These are phyloP conservation scores for Sphaerulina populicola DNA, from an alignment of 2,329 filamentous ascomycete species.

Conservation along the genomic window DNA sequence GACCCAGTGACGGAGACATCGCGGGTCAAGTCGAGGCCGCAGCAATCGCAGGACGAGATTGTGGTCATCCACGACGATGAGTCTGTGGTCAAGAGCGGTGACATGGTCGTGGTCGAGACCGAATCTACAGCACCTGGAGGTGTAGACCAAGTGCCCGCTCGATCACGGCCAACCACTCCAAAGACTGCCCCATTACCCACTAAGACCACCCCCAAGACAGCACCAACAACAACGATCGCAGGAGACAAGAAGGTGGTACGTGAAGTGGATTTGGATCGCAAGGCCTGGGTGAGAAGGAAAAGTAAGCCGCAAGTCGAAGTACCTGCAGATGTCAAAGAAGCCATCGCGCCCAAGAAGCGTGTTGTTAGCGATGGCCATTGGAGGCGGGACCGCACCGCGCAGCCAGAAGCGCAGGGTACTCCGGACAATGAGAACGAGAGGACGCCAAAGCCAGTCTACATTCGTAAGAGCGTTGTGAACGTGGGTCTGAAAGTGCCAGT, in stretches of 20 bases:
- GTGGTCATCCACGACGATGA: conserved; percentile 20
- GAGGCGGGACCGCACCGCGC: conserved; percentile 34
- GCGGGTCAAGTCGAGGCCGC: neutral
- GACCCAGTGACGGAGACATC: neutral
- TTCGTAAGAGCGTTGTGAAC: conserved; percentile 27
- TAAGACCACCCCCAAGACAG: conserved; percentile 6
- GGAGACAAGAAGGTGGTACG: conserved; percentile 19
- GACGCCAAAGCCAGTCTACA: conserved; percentile 26
- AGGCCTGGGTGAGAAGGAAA: conserved; percentile 33
- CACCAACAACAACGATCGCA: conserved; percentile 1
- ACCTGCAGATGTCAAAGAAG: conserved; percentile 41
- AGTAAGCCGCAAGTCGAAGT: conserved; percentile 34
- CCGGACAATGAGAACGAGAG: conserved; percentile 21
- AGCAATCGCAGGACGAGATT: conserved; percentile 25
- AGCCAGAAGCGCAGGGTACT: conserved; percentile 18
- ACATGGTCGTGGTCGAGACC: conserved; percentile 21
- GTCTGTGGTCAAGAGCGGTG: conserved; percentile 7
- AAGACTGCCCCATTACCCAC: conserved; percentile 3
- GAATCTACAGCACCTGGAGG: conserved; percentile 8
- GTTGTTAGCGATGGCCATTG: conserved; percentile 92
- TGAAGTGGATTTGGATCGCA: conserved; percentile 29
- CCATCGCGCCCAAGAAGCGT: conserved; percentile 72
- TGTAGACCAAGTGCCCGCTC: conserved; percentile 6
- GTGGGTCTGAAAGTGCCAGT: conserved; percentile 31
- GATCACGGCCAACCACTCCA: conserved; percentile 4